Evolutionary conservation across 768 basidiomycete species (phyloP).

Genomic region (Leccinum subtestaceum): DNA sequence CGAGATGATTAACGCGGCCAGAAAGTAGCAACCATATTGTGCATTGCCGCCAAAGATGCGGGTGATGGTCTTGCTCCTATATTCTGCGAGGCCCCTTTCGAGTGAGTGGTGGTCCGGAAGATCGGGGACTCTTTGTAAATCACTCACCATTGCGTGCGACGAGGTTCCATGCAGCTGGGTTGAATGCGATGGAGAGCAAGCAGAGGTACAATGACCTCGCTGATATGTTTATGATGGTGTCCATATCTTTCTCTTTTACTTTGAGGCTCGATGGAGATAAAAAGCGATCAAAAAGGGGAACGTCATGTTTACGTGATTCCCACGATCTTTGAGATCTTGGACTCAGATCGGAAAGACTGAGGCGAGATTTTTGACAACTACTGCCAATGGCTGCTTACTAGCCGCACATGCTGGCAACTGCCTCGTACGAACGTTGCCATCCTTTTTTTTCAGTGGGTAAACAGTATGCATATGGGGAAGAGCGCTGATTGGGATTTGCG

Average conservation of each 20-base stretch:
- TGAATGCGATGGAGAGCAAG: conserved; percentile 76
- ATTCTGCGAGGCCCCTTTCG: conserved; percentile 43
- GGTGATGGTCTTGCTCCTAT: conserved; percentile 85
- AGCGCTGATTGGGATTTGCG: not conserved
- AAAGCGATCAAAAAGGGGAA: not conserved
- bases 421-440: not conserved
- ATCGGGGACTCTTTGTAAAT: not conserved
- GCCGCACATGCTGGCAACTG: not conserved
- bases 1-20: conserved; percentile 80
- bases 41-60: conserved; percentile 75
- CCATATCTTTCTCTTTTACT: conserved; percentile 10
- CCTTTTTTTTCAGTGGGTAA: not conserved
- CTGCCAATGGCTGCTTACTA: not conserved
- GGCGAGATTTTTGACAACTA: not conserved
- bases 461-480: too few species aligned
- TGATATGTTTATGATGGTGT: conserved; percentile 51
- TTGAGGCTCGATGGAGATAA: not conserved
- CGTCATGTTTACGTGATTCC: conserved; percentile 6
- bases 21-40: conserved; percentile 78
- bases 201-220: conserved; percentile 65
- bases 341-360: too few species aligned
- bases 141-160: conserved; percentile 84
- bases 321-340: conserved; percentile 1
- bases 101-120: not conserved
- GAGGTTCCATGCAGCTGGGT: conserved; percentile 95